phyloP scores from a whole-genome alignment of 805 yeast genomes.

The Metschnikowia sp. region DNA sequence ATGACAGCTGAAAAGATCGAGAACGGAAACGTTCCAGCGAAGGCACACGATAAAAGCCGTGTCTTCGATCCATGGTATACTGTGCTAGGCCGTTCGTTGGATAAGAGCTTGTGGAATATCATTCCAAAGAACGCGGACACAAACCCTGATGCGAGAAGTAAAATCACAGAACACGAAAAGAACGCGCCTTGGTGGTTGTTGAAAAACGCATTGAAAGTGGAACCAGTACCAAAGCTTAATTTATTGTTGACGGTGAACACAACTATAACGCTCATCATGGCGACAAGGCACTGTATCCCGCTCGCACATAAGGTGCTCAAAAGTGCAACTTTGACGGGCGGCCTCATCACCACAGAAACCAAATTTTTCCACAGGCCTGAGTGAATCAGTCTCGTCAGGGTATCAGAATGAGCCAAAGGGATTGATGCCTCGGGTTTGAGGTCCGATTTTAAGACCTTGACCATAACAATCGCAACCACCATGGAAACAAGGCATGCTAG shows the following conservation, averaged over 20 bases:
- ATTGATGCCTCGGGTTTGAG: conserved; percentile 32
- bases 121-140: conserved; percentile 74
- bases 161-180: conserved; percentile 53
- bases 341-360: conserved; percentile 49
- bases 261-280: conserved; percentile 57
- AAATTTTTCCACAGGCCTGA: conserved; percentile 48
- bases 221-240: conserved; percentile 20
- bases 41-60: conserved; percentile 23
- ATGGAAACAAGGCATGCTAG: conserved; percentile 59
- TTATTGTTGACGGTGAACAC: conserved; percentile 43
- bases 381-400: not conserved
- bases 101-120: conserved; percentile 55
- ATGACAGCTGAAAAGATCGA: conserved; percentile 48
- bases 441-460: conserved; percentile 53
- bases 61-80: conserved; percentile 21
- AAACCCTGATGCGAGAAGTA: conserved; percentile 68
- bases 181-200: conserved; percentile 69
- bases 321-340: conserved; percentile 47
- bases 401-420: conserved; percentile 14
- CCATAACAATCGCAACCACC: conserved; percentile 60
- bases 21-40: conserved; percentile 44
- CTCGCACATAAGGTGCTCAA: conserved; percentile 62
- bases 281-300: conserved; percentile 71
- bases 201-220: conserved; percentile 52
- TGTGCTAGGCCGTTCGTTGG: conserved; percentile 30